Evolutionary conservation across 768 basidiomycete genomes (phyloP), one percentile per base, ranked within the genome.

Genomic region (Boletellus sp.): DNA sequence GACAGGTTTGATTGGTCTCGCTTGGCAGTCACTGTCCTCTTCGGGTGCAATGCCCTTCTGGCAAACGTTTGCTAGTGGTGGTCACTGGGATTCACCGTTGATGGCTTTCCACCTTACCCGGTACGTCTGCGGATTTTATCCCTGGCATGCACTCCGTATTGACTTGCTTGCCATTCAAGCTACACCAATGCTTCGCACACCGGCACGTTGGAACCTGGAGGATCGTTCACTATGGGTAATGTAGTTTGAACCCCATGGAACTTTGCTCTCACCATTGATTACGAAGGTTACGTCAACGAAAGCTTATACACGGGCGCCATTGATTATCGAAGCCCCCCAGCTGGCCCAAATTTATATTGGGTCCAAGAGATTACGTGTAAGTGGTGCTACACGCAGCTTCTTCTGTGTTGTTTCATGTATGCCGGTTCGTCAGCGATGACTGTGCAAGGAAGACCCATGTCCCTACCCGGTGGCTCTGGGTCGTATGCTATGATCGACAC

Each of bases 1-100:
- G 4, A 79, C 81, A 1, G 89, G 89, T 3, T 78, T 91, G 60
- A 72, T 90, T 70, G 89, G 89, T 10, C 77, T 90, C 42, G 89
- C 80, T 0, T 90, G 87, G 65, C 49, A 69, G 20, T 57, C 75
- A 8, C 77, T 90, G 43, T 75, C 88, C 0, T 71, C 72, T n/a
- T 84, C 85, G 6, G 59, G 61, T 3, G 70, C 80, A 1, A 70
- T 66, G 12, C 88, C 88, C 3, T 85, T 89, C 63, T 90, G 87
- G 87, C 73, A 84, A 56, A 65, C 77, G 0, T 68, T 90, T 12
- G 62, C 71, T 4, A 63, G 69, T 16, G 56, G 53, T 22, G 71
- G 71, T 35, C 70, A 74, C 45, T 72, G 84, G 37, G 58, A 71
- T 4, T 61, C 58, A 3, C 79, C 80, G 0, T 75, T 86, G 54